A percentile compares a stretch with the other conserved stretches of the same genome.
phyloP scores from a whole-genome alignment of 208 protist genomes.

The Trypanosoma melophagium region DNA sequence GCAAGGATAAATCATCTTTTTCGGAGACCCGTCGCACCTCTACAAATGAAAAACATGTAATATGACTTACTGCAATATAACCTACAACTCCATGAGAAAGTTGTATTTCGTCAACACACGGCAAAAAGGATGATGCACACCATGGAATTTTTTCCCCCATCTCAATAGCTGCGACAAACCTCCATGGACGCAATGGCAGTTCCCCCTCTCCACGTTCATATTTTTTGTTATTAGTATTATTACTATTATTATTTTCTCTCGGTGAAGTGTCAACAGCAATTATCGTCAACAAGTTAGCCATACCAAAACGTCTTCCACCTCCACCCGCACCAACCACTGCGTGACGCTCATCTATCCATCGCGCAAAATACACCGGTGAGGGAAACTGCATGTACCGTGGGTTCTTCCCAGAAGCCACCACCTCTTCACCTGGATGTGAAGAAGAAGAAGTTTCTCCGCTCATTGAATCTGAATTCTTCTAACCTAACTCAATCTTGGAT shows the following conservation, averaged over 20 bases:
- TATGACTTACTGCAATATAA: slow-evolving; percentile 72
- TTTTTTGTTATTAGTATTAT: neutral
- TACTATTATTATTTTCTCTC: neutral
- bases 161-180: slow-evolving; percentile 61
- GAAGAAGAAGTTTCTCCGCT: neutral
- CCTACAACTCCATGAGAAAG: slow-evolving; percentile 41
- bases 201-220: neutral
- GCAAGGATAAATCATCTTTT: slow-evolving; percentile 32
- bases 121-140: slow-evolving; percentile 71
- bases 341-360: slow-evolving; percentile 61
- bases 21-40: slow-evolving; percentile 34
- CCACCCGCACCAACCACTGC: slow-evolving; percentile 78
- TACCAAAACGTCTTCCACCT: slow-evolving; percentile 78
- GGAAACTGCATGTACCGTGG: slow-evolving; percentile 64
- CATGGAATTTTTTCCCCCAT: slow-evolving; percentile 76
- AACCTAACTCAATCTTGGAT: too few species aligned
- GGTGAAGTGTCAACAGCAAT: slow-evolving; percentile 36
- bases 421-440: slow-evolving; percentile 30
- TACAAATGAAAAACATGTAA: slow-evolving; percentile 60
- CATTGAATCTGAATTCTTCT: too few species aligned
- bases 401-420: slow-evolving; percentile 44
- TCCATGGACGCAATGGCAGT: slow-evolving; percentile 32
- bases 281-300: slow-evolving; percentile 76
- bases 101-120: slow-evolving; percentile 25
- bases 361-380: slow-evolving; percentile 75